Evolutionary conservation across 2,329 filamentous ascomycete genomes (phyloP).

Genomic region (Colletotrichum nymphaeae): DNA sequence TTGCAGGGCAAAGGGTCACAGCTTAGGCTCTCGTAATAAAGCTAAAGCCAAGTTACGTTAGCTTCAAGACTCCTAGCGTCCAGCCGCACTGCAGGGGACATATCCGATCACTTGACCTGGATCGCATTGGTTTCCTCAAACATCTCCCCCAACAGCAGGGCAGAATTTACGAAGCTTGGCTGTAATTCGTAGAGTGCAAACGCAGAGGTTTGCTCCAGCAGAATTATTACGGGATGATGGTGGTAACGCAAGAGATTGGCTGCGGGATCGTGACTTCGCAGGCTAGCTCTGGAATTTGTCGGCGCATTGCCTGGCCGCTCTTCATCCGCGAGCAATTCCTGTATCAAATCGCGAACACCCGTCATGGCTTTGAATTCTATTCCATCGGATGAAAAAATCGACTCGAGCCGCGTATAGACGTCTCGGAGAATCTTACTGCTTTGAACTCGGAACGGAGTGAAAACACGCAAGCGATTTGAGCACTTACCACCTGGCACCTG

Average conservation of each 20-base stretch:
- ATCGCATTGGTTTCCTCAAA: not conserved
- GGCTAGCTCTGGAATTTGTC: not conserved
- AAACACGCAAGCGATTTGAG: no score
- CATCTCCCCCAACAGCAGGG: not conserved
- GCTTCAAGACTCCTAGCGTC: slow-evolving; percentile 13
- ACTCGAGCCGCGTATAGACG: no score
- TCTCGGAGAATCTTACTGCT: no score
- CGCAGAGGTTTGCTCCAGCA: no score
- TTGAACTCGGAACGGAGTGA: no score
- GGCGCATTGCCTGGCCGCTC: not conserved
- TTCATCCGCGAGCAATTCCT: not conserved
- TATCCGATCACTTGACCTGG: not conserved
- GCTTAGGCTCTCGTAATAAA: slow-evolving; percentile 3
- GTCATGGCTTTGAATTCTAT: not conserved
- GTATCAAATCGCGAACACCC: not conserved
- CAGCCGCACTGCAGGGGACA: slow-evolving; percentile 33
- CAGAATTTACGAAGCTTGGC: not conserved
- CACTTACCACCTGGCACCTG: no score
- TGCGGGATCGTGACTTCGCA: not conserved
- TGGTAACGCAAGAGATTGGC: not conserved
- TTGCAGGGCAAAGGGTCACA: not conserved
- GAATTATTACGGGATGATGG: no score
- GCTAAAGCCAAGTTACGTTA: slow-evolving; percentile 3
- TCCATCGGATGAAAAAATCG: not conserved
- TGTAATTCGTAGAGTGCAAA: not conserved